Evolutionary conservation across 2,329 filamentous ascomycete species (phyloP).

Genomic region (Trichophyton rubrum): DNA sequence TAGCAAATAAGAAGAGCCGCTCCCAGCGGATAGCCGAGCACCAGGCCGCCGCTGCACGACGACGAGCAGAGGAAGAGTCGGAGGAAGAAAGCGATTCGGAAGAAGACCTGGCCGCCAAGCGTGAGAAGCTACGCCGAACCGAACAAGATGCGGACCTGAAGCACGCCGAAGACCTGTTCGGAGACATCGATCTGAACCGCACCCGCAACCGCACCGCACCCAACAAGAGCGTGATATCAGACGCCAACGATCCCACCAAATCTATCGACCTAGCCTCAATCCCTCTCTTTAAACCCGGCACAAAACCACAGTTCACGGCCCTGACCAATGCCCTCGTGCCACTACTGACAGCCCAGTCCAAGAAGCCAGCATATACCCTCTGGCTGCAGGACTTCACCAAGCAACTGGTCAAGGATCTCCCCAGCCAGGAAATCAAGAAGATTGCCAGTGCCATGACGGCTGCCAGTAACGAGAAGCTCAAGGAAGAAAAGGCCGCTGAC

Average conservation of each 20-base stretch:
- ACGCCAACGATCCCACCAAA: conserved; percentile 62
- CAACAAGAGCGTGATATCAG: conserved; percentile 49
- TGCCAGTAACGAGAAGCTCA: conserved; percentile 93
- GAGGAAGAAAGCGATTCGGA: conserved; percentile 46
- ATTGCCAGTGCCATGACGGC: conserved; percentile 77
- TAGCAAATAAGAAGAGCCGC: conserved; percentile 84
- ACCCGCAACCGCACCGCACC: conserved; percentile 47
- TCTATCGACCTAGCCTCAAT: conserved; percentile 70
- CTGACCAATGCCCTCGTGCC: conserved; percentile 69
- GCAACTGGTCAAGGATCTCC: conserved; percentile 72
- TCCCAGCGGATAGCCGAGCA: conserved; percentile 72
- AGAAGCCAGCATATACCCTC: conserved; percentile 80
- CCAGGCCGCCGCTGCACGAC: conserved; percentile 50
- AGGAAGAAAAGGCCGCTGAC: conserved; percentile 88
- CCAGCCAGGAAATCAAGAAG: conserved; percentile 94
- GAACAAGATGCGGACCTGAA: conserved; percentile 82
- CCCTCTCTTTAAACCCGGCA: conserved; percentile 76
- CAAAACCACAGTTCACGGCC: conserved; percentile 72
- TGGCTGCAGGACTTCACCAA: conserved; percentile 89
- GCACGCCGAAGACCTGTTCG: conserved; percentile 86
- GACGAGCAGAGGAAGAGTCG: conserved; percentile 45
- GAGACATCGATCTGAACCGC: conserved; percentile 57
- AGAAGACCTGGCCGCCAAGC: conserved; percentile 59
- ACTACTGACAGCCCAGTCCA: conserved; percentile 58
- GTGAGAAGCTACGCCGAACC: conserved; percentile 60